These are phyloP conservation scores for Lignosus rhinocerotis DNA, from an alignment of 1,284 basidiomycete species.

Conservation along the genomic window DNA sequence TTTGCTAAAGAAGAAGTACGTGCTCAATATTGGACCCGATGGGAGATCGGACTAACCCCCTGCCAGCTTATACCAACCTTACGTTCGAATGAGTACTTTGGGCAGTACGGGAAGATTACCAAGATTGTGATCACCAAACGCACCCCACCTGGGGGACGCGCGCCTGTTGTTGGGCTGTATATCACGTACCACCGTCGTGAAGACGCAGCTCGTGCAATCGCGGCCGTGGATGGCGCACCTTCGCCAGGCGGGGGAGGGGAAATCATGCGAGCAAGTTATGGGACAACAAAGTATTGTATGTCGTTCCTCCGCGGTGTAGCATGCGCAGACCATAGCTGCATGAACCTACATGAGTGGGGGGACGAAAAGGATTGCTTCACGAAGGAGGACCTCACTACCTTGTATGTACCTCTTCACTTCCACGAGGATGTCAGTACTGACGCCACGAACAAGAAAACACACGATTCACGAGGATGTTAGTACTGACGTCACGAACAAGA, in stretches of 20 bases:
- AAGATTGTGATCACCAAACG: constrained; percentile 96
- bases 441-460: constrained; percentile 62
- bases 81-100: constrained; percentile 96
- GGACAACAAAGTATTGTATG: constrained; percentile 99
- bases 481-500: constrained; percentile 40
- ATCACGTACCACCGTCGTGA: constrained; percentile 95
- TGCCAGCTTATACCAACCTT: constrained; percentile 89
- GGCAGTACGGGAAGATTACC: constrained; percentile 97
- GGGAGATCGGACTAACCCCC: constrained; percentile 16
- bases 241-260: constrained; percentile 81
- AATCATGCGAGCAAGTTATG: constrained; percentile 91
- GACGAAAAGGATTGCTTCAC: constrained; percentile 98
- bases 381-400: constrained; percentile 87
- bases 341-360: constrained; percentile 97
- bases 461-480: constrained; percentile 47
- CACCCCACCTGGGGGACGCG: constrained; percentile 70
- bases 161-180: constrained; percentile 89
- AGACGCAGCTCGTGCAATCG: constrained; percentile 92
- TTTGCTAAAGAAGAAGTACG: constrained; percentile 95
- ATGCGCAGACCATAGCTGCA: constrained; percentile 89
- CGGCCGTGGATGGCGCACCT: constrained; percentile 89
- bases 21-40: constrained; percentile 6
- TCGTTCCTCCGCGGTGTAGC: constrained; percentile 86
- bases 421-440: constrained; percentile 16
- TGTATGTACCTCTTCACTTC: constrained; percentile 53